Base-by-base conservation (phyloP, 352 stramenopile species). In the Globisporangium takayamanum region DNA sequence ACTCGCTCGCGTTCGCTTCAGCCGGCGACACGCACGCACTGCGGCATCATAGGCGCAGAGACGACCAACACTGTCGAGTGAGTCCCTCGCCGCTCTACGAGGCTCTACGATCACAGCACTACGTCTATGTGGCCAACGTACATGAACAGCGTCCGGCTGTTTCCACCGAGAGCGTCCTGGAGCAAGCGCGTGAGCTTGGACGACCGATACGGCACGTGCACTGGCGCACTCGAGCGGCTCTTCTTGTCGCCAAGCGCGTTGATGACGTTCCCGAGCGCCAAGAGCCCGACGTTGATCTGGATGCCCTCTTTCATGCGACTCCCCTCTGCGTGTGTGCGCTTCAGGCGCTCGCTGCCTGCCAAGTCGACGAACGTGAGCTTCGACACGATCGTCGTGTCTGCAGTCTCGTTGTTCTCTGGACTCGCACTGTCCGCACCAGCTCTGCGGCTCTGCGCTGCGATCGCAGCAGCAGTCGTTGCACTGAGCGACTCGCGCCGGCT, bases 281-380 rank as follows among this genome's bases (percentile, higher is more conserved):
- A 69, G 5, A 95, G 55, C 10, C 86, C 86, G 4, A 94, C 80
- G 36, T 95, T 95, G 54, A 95, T 95, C 61, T 95, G 84, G 50
- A 95, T 95, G 0, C 86, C 86, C 60, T 95, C 86, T 62, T 94
- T 95, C 86, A 95, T 95, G 1, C 86, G 72, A 51, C 77, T 81
- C 22, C 86, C 86, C 63, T 91, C 86, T 12, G 86, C 84, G 53
- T 80, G 78, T 2, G 86, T 95, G 58, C 87, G 89, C 60, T 95
- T 95, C 1, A 95, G 55, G n/a, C 86, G 68, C 53, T 95, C 86
- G 44, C 86, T 95, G 14, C 86, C 86, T 33, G 86, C 86, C 11
- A 95, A 69, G 68, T 95, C 86, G 16, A 95, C 86, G 56, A 95
- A 95, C 1, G 86, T 95, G 15, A 95, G 70, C 53, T 94, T 95